These are phyloP conservation scores for Circinella umbellata DNA, from an alignment of 371 early-diverging fungal species.

Conservation along the genomic window DNA sequence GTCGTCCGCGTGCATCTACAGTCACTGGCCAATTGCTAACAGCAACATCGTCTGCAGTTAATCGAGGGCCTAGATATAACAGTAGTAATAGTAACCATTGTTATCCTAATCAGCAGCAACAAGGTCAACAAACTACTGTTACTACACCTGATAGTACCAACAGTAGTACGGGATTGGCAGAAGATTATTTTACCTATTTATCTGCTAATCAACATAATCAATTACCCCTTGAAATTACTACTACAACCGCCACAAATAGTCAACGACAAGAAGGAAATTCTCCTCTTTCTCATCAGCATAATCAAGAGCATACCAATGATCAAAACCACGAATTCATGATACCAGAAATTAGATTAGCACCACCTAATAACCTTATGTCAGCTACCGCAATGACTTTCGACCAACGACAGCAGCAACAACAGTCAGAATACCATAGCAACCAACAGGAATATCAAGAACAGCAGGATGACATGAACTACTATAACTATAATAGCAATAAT, in stretches of 20 bases:
- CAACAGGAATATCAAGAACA: background rate
- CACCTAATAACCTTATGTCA: constrained; percentile 21
- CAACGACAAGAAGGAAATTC: background rate
- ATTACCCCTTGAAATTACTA: constrained; percentile 8
- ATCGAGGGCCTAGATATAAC: background rate
- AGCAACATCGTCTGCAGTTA: background rate
- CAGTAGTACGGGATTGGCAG: constrained; percentile 30
- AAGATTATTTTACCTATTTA: constrained; percentile 49
- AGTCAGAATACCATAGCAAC: background rate
- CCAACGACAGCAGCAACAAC: background rate
- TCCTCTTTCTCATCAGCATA: background rate
- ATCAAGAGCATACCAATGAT: background rate
- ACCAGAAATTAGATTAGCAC: constrained; percentile 48
- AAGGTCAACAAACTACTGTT: background rate
- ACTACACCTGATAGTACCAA: constrained; percentile 28
- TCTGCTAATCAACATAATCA: constrained; percentile 29
- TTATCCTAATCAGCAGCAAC: background rate
- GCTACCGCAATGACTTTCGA: background rate
- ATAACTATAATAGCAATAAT: background rate
- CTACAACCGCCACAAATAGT: background rate
- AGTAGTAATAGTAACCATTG: no score
- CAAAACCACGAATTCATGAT: constrained; percentile 24
- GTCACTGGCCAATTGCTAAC: constrained; percentile 28
- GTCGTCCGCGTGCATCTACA: constrained; percentile 39
- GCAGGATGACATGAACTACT: no score